A percentile compares a stretch with the other conserved stretches of the same genome.
Evolutionary conservation across 2,329 filamentous ascomycete species (phyloP).

Genomic region (Penicillium palitans): DNA sequence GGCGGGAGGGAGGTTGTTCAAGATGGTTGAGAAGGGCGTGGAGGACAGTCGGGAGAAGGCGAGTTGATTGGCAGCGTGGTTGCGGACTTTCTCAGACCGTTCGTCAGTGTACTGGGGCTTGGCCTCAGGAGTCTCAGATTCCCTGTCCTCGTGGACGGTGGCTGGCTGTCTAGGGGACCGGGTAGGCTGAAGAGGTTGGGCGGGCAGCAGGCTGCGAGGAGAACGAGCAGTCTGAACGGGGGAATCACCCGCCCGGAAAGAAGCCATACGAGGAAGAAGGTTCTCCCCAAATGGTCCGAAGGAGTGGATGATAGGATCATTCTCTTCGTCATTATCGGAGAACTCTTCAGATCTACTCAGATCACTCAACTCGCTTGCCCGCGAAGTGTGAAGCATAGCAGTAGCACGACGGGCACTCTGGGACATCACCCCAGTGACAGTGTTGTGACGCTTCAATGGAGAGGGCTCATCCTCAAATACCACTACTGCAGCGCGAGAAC

Average conservation of each 20-base stretch:
- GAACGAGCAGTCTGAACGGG: slow-evolving; percentile 52
- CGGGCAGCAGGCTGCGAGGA: slow-evolving; percentile 29
- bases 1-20: slow-evolving; percentile 76
- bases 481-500: slow-evolving; percentile 48
- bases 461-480: slow-evolving; percentile 72
- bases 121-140: slow-evolving; percentile 20
- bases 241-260: slow-evolving; percentile 67
- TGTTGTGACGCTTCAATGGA: slow-evolving; percentile 51
- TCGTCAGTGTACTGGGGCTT: slow-evolving; percentile 28
- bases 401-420: slow-evolving; percentile 38
- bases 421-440: slow-evolving; percentile 29
- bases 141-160: slow-evolving; percentile 23
- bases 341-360: slow-evolving; percentile 59
- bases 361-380: slow-evolving; percentile 37
- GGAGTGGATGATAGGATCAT: slow-evolving; percentile 87
- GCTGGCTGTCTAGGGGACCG: slow-evolving; percentile 33
- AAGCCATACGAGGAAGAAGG: slow-evolving; percentile 76
- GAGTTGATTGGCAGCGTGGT: slow-evolving; percentile 92
- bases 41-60: slow-evolving; percentile 92
- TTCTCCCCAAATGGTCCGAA: slow-evolving; percentile 90
- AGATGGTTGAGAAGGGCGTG: slow-evolving; percentile 83
- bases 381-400: slow-evolving; percentile 35
- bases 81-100: slow-evolving; percentile 50
- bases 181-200: slow-evolving; percentile 38
- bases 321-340: slow-evolving; percentile 85